These are phyloP conservation scores for Endoconidiophora laricicola DNA, from an alignment of 2,329 filamentous ascomycete genomes.

Conservation along the genomic window DNA sequence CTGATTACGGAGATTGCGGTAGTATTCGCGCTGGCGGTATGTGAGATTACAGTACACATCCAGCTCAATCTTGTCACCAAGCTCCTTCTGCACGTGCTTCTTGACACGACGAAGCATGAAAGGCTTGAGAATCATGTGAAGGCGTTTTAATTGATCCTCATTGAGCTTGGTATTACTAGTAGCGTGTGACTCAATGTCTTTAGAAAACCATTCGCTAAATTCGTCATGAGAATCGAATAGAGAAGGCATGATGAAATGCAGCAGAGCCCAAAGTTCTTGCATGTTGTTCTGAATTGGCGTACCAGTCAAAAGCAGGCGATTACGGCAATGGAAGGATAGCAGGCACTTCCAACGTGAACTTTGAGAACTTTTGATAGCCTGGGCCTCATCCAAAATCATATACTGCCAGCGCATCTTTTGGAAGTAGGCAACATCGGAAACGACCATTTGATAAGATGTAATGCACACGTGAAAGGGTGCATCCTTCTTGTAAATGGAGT, in stretches of 20 bases:
- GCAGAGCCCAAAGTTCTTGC: constrained; percentile 93
- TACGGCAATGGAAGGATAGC: constrained; percentile 86
- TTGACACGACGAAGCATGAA: constrained; percentile 99
- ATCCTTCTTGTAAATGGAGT: constrained; percentile 85
- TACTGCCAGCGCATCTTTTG: constrained; percentile 99
- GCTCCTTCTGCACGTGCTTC: constrained; percentile 97
- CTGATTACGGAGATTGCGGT: constrained; percentile 81
- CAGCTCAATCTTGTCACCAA: constrained; percentile 95
- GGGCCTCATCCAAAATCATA: constrained; percentile 97
- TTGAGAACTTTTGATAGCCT: constrained; percentile 95
- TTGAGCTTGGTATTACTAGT: constrained; percentile 99
- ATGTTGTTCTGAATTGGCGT: constrained; percentile 99
- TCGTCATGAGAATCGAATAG: constrained; percentile 89
- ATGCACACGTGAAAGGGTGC: constrained; percentile 91
- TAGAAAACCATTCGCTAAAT: constrained; percentile 88
- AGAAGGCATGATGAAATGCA: constrained; percentile 99
- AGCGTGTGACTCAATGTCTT: constrained; percentile 93
- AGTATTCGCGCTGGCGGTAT: constrained; percentile 87
- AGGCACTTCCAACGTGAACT: constrained; percentile 96
- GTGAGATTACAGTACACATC: constrained; percentile 95
- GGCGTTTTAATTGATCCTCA: constrained; percentile 86
- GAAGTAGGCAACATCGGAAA: constrained; percentile 91
- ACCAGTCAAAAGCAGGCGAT: constrained; percentile 81
- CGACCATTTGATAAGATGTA: constrained; percentile 93
- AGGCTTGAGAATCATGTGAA: constrained; percentile 98